These are phyloP conservation scores for Aristolochia californica DNA, from an alignment of 164 flowering plant genomes.

Conservation along the genomic window DNA sequence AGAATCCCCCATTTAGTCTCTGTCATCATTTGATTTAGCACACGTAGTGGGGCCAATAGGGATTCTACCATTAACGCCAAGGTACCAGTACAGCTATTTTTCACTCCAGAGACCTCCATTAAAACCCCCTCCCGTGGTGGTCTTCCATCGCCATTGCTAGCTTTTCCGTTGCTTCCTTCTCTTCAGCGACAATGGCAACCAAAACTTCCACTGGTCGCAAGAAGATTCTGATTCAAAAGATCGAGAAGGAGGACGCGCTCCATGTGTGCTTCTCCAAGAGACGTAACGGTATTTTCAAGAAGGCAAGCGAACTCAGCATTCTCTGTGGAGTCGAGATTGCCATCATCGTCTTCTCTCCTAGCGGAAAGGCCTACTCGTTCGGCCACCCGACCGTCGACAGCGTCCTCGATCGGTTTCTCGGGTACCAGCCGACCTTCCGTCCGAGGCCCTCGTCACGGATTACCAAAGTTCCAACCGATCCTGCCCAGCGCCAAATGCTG, in stretches of 20 bases:
- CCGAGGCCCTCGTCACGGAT: neutral
- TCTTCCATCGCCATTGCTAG: too few species aligned
- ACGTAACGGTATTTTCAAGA: slow-evolving; percentile 1
- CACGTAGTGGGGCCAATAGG: too few species aligned
- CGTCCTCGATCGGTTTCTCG: neutral
- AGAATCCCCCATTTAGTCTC: too few species aligned
- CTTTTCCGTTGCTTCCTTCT: too few species aligned
- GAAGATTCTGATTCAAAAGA: slow-evolving; percentile 5
- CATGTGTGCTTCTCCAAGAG: slow-evolving; percentile 9
- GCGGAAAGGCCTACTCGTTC: slow-evolving; percentile 2
- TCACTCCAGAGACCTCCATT: too few species aligned
- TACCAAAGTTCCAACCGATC: too few species aligned
- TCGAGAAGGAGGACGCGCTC: slow-evolving; percentile 6
- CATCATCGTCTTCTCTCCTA: slow-evolving; percentile 9
- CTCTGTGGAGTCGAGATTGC: slow-evolving; percentile 2
- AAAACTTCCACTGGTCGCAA: slow-evolving; percentile 1
- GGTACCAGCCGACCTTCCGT: neutral
- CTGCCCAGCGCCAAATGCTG: neutral
- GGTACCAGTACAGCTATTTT: too few species aligned
- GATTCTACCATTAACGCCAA: too few species aligned
- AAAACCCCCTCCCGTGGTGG: too few species aligned
- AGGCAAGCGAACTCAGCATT: slow-evolving; percentile 8
- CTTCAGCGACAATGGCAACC: neutral
- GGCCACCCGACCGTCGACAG: slow-evolving; percentile 5
- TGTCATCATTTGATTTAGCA: too few species aligned